Evolutionary conservation across 2,329 filamentous ascomycete genomes (phyloP), one percentile per base, ranked within the genome.

Genomic region (Claviceps pusilla): DNA sequence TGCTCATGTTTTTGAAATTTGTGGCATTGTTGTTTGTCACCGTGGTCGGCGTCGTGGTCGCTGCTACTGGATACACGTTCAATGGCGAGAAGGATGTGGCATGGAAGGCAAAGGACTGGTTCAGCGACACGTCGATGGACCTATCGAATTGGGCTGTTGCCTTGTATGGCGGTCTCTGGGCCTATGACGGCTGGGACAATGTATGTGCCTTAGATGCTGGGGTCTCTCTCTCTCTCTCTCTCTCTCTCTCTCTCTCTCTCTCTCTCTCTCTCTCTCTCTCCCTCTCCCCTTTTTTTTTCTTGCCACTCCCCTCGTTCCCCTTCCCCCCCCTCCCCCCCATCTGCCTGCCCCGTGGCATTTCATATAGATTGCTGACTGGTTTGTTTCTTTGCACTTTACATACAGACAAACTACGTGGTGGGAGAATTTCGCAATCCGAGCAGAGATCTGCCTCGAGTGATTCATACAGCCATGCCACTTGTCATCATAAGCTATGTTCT

Each of bases 151-250:
- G 90, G 87, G 93, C 93, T 3, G 86, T 98, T 49, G 93, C 93
- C 0, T 71, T 98, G 49, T 98, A 98, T 67, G 91, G 89, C 16
- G 93, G 93, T 9, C 76, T 98, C 5, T 98, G 93, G 93, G 93
- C 93, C 0, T 98, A 93, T 70, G 93, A 98, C 66, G 93, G 93
- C 35, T 98, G 93, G 93, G 93, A 98, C 66, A 98, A 98, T 68
- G 89, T 93, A 72, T 73, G 85, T 75, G 47, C 31, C 19, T 3
- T 31, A 9, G 35, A 37, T 37, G 9, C 35, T 33, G 31, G 7
- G 7, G 6, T 11, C 16, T 39, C 4, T 4, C 11, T 3, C 37
- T 4, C 7, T 4, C 14, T 39, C 12, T 16, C 4, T 39, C 37
- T 39, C 3, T 39, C 19, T 19, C 19, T 19, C 19, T 19, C 19